Conservation (phyloP, 495 filamentous ascomycete species). For the Tuber aestivum region DNA sequence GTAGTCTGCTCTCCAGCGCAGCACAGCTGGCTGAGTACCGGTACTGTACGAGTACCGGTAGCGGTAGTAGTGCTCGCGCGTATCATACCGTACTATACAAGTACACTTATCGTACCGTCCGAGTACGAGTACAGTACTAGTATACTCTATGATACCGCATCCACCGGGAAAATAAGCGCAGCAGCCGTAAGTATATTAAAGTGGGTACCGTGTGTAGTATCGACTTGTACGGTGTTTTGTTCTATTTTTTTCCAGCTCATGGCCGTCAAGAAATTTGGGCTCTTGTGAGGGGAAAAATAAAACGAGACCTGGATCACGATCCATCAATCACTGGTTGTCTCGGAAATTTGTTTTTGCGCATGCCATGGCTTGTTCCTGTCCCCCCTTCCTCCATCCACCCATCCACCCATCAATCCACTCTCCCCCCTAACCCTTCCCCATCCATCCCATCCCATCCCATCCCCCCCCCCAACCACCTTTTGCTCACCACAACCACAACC, state of each 20-base stretch:
- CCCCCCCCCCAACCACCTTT: neutral
- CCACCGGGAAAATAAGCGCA: neutral
- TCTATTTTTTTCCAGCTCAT: constrained; percentile 7
- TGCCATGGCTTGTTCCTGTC: constrained; percentile 19
- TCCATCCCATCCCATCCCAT: constrained; percentile 1
- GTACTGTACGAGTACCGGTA: too few relatives aligned
- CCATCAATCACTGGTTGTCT: constrained; percentile 28
- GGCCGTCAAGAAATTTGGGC: constrained; percentile 4
- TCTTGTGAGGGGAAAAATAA: constrained; percentile 21
- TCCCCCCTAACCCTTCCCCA: neutral
- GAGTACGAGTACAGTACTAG: too few relatives aligned
- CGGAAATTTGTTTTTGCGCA: constrained; percentile 43
- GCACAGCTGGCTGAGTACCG: constrained; percentile 1
- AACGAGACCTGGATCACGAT: constrained; percentile 23
- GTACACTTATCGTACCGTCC: too few relatives aligned
- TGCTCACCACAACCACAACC: neutral
- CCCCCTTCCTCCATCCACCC: constrained; percentile 3
- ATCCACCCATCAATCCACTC: too few relatives aligned
- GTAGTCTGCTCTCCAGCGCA: too few relatives aligned
- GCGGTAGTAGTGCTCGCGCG: neutral
- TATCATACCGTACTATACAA: too few relatives aligned
- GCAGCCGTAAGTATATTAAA: neutral
- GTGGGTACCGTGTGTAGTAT: constrained; percentile 6
- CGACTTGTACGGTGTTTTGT: neutral
- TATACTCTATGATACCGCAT: neutral